Base-by-base conservation (phyloP, 2,329 filamentous ascomycete genomes). In the Fusarium ambrosium region DNA sequence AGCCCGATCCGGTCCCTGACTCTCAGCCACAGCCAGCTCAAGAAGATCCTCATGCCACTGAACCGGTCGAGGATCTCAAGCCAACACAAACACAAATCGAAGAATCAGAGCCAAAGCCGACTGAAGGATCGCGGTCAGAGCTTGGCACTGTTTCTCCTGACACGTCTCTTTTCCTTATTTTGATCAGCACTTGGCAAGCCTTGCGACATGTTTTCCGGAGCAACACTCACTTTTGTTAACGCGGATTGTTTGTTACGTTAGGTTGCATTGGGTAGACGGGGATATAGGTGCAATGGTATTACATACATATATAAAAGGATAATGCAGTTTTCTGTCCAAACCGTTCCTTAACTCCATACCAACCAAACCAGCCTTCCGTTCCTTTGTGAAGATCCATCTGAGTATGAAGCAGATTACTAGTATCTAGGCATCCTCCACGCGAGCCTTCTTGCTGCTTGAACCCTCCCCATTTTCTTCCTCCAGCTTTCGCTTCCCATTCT, bases 401-500 rank as follows among this genome's bases (percentile, higher is more conserved):
- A 16, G 51, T 27, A 48, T 37, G 29, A 65, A 18, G 24, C 22
- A 10, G 18, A 51, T 58, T 11, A 29, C 16, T 18, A 22, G 53
- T 29, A 41, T 62, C 74, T 71, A 83, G 16, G 72, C 79, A 45
- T 80, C 81, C 64, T 85, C 84, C 16, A 86, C 79, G 39, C 85
- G 85, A 16, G 82, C 82, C 82, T 85, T 89, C 82, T 90, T 90
- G 71, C 78, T 90, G 71, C 78, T 85, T 1, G 81, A 75, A 24
- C 56, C 73, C 43, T 70, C 79, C 36, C 27, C 74, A 59, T 60
- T 76, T 4, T 79, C 77, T n/a, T 78, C 81, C 2, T 80, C 79
- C 24, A 84, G 70, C 78, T 87, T 89, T 56, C 89, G 84, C 83
- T 90, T 90, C 6, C 83, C 82, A 37, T 82, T 85, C 6, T 77